phyloP scores from a whole-genome alignment of 768 basidiomycete species.

The Porpolomopsis calyptriformis region DNA sequence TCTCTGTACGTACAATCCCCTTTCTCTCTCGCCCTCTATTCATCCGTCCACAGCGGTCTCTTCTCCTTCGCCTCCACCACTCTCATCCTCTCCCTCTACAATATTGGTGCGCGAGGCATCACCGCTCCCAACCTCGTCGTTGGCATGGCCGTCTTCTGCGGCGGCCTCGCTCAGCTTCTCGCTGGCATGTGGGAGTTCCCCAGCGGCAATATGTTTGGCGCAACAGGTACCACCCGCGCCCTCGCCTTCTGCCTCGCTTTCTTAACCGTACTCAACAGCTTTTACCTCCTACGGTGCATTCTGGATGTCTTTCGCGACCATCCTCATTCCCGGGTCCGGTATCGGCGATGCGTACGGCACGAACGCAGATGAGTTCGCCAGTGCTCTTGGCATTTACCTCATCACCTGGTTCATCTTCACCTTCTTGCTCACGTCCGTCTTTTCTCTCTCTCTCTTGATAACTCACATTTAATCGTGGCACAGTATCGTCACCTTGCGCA shows the following conservation, averaged over 20 bases:
- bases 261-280: constrained; percentile 27
- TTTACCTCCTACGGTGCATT: constrained; percentile 69
- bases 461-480: no score
- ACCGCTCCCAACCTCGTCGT: constrained; percentile 57
- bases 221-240: constrained; percentile 39
- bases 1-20: background rate
- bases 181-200: constrained; percentile 77
- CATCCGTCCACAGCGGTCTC: constrained; percentile 41
- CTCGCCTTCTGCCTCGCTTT: no score
- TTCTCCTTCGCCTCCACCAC: constrained; percentile 81
- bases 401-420: constrained; percentile 60
- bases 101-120: constrained; percentile 48
- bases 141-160: constrained; percentile 28
- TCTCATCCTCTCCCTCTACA: constrained; percentile 68
- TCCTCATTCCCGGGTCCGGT: constrained; percentile 55
- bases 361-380: constrained; percentile 22
- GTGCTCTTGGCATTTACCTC: constrained; percentile 60
- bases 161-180: constrained; percentile 67
- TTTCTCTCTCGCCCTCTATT: background rate
- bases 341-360: constrained; percentile 42
- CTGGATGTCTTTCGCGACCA: constrained; percentile 68
- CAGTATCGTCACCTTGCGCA: constrained; percentile 31
- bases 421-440: constrained; percentile 47
- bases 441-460: background rate
- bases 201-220: constrained; percentile 53